A percentile compares a stretch with the other conserved stretches of the same genome.
phyloP scores from a whole-genome alignment of 140 eudicot genomes.

The Bidens hawaiensis region DNA sequence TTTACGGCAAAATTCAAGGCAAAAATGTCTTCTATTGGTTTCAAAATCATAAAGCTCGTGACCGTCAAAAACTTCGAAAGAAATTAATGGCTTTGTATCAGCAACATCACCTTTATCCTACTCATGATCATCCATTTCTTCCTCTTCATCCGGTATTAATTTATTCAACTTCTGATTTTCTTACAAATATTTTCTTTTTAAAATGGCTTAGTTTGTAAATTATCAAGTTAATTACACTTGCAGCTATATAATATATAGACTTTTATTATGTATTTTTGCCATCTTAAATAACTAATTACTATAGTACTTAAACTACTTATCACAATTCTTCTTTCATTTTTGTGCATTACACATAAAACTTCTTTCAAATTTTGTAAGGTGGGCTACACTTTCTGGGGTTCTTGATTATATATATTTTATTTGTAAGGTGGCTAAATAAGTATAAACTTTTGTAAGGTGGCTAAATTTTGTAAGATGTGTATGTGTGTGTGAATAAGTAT shows the following conservation, averaged over 20 bases:
- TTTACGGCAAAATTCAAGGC: slow-evolving; percentile 63
- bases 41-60: slow-evolving; percentile 81
- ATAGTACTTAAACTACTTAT: too few relatives aligned
- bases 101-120: slow-evolving; percentile 9
- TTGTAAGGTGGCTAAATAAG: too few relatives aligned
- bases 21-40: slow-evolving; percentile 82
- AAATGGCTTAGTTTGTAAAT: neutral
- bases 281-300: neutral
- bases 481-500: too few relatives aligned
- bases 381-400: neutral
- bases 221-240: neutral
- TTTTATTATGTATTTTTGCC: neutral
- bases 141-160: slow-evolving; percentile 25
- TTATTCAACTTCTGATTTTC: neutral
- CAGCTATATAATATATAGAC: too few relatives aligned
- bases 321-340: neutral
- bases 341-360: too few relatives aligned
- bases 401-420: too few relatives aligned
- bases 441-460: too few relatives aligned
- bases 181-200: neutral
- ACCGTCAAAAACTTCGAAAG: slow-evolving; percentile 67
- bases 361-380: neutral
- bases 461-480: too few relatives aligned
- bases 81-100: slow-evolving; percentile 38
- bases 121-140: slow-evolving; percentile 13